These are phyloP conservation scores for Artemisia tridentata DNA, from an alignment of 129 eudicot genomes.

Conservation along the genomic window DNA sequence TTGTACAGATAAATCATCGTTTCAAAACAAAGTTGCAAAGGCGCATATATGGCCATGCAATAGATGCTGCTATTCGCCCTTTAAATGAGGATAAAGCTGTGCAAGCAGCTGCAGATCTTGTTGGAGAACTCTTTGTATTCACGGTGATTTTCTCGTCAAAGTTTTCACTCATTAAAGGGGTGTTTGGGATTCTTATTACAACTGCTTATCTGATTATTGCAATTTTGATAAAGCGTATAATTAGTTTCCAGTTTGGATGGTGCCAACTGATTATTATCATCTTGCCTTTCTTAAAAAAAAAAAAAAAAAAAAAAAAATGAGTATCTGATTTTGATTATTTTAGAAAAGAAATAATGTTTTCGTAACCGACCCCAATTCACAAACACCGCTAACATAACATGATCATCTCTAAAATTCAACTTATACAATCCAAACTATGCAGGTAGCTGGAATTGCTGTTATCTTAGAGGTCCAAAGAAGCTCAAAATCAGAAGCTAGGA, in stretches of 20 bases:
- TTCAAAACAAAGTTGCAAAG: conserved; percentile 70
- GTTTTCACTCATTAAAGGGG: neutral
- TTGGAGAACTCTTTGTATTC: conserved; percentile 81
- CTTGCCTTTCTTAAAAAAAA: too few species aligned
- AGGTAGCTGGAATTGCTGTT: conserved; percentile 87
- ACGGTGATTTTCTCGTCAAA: conserved; percentile 35
- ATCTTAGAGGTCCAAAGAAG: conserved; percentile 86
- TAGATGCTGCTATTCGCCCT: conserved; percentile 79
- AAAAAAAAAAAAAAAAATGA: too few species aligned
- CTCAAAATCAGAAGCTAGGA: conserved; percentile 81
- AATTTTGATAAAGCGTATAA: too few species aligned
- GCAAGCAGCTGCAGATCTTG: conserved; percentile 88
- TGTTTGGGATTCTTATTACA: too few species aligned
- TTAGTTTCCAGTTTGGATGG: too few species aligned
- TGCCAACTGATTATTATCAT: too few species aligned
- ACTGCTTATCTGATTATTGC: too few species aligned
- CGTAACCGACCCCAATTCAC: too few species aligned
- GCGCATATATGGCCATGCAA: conserved; percentile 72
- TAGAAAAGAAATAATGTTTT: too few species aligned
- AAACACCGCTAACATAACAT: neutral
- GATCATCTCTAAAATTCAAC: neutral
- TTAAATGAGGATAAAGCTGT: conserved; percentile 82
- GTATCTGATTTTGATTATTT: neutral
- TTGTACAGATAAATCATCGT: conserved; percentile 76
- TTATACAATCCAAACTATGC: conserved; percentile 15